phyloP scores from a whole-genome alignment of 108 stramenopile genomes.

The Ochromonas danica region DNA sequence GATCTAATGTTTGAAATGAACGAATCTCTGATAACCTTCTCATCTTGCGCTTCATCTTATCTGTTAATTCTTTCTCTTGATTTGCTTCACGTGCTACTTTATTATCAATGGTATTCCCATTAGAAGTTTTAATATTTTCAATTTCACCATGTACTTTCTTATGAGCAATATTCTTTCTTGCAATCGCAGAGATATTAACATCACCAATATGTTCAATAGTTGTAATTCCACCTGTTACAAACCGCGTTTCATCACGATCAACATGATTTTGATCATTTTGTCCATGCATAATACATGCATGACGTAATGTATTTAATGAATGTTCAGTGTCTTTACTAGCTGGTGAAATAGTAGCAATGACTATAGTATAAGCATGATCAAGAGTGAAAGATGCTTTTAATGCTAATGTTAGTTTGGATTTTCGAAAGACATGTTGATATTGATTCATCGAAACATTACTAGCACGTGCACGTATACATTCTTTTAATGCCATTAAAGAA shows the following conservation, averaged over 20 bases:
- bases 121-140: slow-evolving; percentile 4
- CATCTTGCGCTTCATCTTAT: slow-evolving; percentile 1
- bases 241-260: background rate
- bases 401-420: slow-evolving; percentile 37
- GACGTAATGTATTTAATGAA: slow-evolving; percentile 45
- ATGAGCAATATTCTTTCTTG: background rate
- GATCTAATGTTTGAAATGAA: background rate
- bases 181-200: slow-evolving; percentile 7
- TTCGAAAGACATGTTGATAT: slow-evolving; percentile 35
- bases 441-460: background rate
- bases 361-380: background rate
- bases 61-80: slow-evolving; percentile 20
- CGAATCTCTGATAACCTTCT: background rate
- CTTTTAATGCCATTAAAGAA: slow-evolving; percentile 46
- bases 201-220: slow-evolving; percentile 23
- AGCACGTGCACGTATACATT: slow-evolving; percentile 42
- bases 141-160: background rate
- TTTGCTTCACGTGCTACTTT: background rate
- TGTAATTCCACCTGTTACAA: slow-evolving; percentile 29
- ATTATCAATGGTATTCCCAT: slow-evolving; percentile 33
- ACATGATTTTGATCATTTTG: slow-evolving; percentile 26
- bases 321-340: slow-evolving; percentile 51
- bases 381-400: slow-evolving; percentile 27
- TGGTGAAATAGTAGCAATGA: slow-evolving; percentile 42
- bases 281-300: slow-evolving; percentile 50